Base-by-base conservation (phyloP, 768 basidiomycete genomes). In the Mycena capillaripes region DNA sequence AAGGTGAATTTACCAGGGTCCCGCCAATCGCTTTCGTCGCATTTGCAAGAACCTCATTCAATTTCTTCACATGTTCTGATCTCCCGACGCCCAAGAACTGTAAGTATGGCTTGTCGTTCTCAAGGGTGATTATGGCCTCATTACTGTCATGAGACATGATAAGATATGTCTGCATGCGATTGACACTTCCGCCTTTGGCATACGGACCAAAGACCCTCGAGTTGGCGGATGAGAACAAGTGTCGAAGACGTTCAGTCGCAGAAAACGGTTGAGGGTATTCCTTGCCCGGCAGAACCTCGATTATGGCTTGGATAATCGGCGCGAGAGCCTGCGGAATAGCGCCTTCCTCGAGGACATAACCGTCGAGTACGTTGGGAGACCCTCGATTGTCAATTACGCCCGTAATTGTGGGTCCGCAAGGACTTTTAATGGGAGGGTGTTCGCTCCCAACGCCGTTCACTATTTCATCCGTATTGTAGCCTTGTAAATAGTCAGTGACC, bases 91-190 rank as follows among this genome's bases (percentile, higher is more conserved):
- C 76, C 27, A 68, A 30, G 59, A 76, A 76, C 68, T 72, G 70
- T 55, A 76, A 52, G n/a, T 72, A 66, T 29, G 74, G 68, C 60
- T 67, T 70, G 48, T 75, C 74, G 17, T 70, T 71, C 38, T 69
- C 32, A 12, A 75, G 59, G 2, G 67, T 67, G 36, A 76, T 11
- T 4, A 70, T 63, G 3, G 53, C 76, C 55, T 76, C 67, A 57
- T 76, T 75, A 53, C 70, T 75, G 42, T 76, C 76, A 57, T 76
- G 76, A 30, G 70, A 72, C 76, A 76, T 76, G 53, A 76, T 72
- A 29, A 76, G 57, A 63, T 76, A 76, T 1, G 69, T 76, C 44
- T 75, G 73, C 56, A 65, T 76, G 66, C 76, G 71, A 21, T 76
- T 50, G n/a, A 75, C n/a, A 10, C 62, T 65, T 34, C 70, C 65